phyloP scores from a whole-genome alignment of 2,329 filamentous ascomycete genomes.

The Pezicula neosporulosa region DNA sequence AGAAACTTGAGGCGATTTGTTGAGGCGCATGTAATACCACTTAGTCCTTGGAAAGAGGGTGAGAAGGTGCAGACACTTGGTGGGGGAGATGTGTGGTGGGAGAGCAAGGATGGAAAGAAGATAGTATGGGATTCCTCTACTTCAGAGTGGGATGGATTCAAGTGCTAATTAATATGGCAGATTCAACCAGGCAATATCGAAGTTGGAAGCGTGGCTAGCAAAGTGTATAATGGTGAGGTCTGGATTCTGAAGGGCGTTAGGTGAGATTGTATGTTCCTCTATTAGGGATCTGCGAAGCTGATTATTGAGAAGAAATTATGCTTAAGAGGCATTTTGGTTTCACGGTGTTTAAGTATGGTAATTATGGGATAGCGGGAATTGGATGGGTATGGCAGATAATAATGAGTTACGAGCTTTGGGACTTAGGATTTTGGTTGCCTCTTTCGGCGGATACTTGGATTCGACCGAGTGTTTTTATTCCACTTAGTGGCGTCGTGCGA shows the following conservation, averaged over 20 bases:
- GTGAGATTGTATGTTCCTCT: neutral
- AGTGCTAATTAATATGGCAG: conserved; percentile 33
- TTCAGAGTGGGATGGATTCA: neutral
- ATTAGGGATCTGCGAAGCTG: no score
- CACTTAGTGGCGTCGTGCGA: no score
- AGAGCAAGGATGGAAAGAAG: conserved; percentile 63
- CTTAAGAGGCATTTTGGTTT: no score
- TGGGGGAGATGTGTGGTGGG: conserved; percentile 78
- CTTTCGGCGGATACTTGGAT: no score
- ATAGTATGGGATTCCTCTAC: conserved; percentile 46
- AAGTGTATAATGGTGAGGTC: conserved; percentile 84
- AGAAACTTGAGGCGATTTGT: conserved; percentile 78
- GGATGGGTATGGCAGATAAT: no score
- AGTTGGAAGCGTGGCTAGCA: conserved; percentile 69
- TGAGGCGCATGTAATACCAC: conserved; percentile 75
- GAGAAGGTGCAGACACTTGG: conserved; percentile 64
- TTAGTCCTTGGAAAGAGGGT: conserved; percentile 70
- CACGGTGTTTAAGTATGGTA: no score
- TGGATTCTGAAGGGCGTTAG: conserved; percentile 52
- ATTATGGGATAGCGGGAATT: no score
- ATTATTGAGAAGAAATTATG: no score
- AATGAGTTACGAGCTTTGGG: no score
- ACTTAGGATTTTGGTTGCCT: no score
- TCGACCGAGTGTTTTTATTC: no score
- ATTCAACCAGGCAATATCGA: conserved; percentile 79